These are phyloP conservation scores for Hymenoscyphus albidus DNA, from an alignment of 2,329 filamentous ascomycete species.

Conservation along the genomic window DNA sequence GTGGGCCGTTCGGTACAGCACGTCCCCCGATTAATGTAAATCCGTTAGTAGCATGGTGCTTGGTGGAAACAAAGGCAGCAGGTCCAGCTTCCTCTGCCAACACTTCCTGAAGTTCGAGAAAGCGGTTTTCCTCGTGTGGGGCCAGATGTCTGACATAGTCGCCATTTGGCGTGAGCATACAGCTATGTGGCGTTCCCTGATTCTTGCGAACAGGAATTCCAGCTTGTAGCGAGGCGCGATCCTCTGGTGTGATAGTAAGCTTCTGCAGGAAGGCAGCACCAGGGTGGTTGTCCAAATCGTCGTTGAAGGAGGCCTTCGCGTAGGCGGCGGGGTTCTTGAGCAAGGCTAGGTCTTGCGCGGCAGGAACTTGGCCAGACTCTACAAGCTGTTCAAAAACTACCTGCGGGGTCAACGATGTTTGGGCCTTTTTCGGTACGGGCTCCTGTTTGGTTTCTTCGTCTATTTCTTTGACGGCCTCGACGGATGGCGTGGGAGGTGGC, in stretches of 20 bases:
- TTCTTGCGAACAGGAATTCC: constrained; percentile 59
- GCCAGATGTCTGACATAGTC: constrained; percentile 71
- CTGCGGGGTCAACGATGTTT: constrained; percentile 29
- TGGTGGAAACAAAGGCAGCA: constrained; percentile 52
- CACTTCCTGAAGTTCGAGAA: constrained; percentile 62
- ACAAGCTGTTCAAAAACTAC: constrained; percentile 40
- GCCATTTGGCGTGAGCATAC: constrained; percentile 72
- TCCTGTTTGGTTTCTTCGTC: constrained; percentile 26
- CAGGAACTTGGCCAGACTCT: constrained; percentile 35
- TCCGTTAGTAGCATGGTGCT: constrained; percentile 52
- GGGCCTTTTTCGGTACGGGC: constrained; percentile 24
- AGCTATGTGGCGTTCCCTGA: constrained; percentile 54
- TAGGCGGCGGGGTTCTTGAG: constrained; percentile 37
- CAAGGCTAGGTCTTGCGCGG: constrained; percentile 39
- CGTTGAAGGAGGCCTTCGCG: constrained; percentile 34
- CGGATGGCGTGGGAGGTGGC: constrained; percentile 19
- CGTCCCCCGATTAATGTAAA: constrained; percentile 62
- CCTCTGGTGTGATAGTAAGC: constrained; percentile 49
- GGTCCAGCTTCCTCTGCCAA: constrained; percentile 52
- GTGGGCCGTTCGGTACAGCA: constrained; percentile 60
- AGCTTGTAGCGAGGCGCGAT: constrained; percentile 51
- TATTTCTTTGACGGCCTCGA: constrained; percentile 22
- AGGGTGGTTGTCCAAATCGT: constrained; percentile 24
- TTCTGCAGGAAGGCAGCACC: constrained; percentile 34
- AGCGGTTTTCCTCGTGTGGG: constrained; percentile 64